phyloP scores from a whole-genome alignment of 148 eudicot genomes.

The Bassia scoparia region DNA sequence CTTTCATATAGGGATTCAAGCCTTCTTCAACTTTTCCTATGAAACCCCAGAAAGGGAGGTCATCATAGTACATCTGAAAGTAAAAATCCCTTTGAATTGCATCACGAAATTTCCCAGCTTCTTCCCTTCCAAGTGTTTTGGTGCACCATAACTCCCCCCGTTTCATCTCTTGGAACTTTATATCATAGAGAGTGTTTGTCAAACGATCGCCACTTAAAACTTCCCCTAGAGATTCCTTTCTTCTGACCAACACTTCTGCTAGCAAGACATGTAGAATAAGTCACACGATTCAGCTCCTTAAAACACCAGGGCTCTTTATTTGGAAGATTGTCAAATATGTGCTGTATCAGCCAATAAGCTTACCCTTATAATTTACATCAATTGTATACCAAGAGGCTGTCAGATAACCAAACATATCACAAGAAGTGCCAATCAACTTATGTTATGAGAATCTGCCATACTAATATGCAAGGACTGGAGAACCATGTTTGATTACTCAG shows the following conservation, averaged over 20 bases:
- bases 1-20: slow-evolving; percentile 30
- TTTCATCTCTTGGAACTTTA: slow-evolving; percentile 54
- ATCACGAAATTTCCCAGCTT: slow-evolving; percentile 50
- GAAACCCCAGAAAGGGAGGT: slow-evolving; percentile 86
- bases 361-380: not conserved
- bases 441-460: not conserved
- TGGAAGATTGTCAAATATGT: not conserved
- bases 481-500: not conserved
- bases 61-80: slow-evolving; percentile 76
- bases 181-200: slow-evolving; percentile 44
- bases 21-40: slow-evolving; percentile 67
- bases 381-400: not conserved
- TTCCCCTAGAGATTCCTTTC: slow-evolving; percentile 67
- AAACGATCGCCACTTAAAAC: slow-evolving; percentile 62
- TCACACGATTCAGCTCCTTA: slow-evolving; percentile 14
- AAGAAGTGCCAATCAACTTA: not conserved
- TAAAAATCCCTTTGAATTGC: slow-evolving; percentile 62
- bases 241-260: slow-evolving; percentile 49
- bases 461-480: not conserved
- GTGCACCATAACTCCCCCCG: slow-evolving; percentile 45
- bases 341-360: slow-evolving; percentile 9
- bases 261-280: slow-evolving; percentile 10
- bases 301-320: not conserved
- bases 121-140: slow-evolving; percentile 37
- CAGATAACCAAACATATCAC: not conserved